Evolutionary conservation across 768 basidiomycete species (phyloP), one percentile per base, ranked within the genome.

Genomic region (Lactifluus echinatus): DNA sequence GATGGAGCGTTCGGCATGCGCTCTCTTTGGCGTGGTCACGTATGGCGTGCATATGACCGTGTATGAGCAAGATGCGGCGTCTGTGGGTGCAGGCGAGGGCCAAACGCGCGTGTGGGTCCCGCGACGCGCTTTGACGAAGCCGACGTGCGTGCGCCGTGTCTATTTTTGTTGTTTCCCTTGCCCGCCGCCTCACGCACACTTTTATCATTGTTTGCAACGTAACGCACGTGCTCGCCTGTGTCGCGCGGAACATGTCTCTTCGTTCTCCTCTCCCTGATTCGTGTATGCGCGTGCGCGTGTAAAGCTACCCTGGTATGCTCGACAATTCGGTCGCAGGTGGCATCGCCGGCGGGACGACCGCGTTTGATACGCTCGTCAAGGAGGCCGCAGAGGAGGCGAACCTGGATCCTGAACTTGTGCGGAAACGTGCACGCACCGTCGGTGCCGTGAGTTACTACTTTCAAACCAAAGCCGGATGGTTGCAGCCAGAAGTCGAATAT

Each of bases 361-460:
- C 80, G 3, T 80, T 89, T 47, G 86, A 93, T 47, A 78, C 83
- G 2, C 73, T 97, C 43, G 78, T 94, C 36, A 96, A 95, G 67
- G 95, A 97, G 69, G 87, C 89, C 53, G 85, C 82, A 77, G 95
- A 98, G 67, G 95, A 99, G 69, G 95, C 93, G 2, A 91, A 85
- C 63, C 75, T 97, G 23, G 74, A 76, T 3, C 84, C 84, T 50
- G 69, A 74, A n/a, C 67, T 91, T 44, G 82, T 90, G 11, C 73
- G 78, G 47, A 72, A 75, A 21, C 72, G 85, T 59, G 75, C 84
- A 12, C 80, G 77, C 59, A 64, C 80, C 7, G 80, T 76, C 10
- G 93, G 93, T 4, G 78, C 80, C 2, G 70, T 92, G 48, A 89
- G 87, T 59, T 97, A 97, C 73, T 91, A 89, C 72, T 84, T 79